These are phyloP conservation scores for Epithemia pelagica DNA, from an alignment of 108 stramenopile genomes.

Conservation along the genomic window DNA sequence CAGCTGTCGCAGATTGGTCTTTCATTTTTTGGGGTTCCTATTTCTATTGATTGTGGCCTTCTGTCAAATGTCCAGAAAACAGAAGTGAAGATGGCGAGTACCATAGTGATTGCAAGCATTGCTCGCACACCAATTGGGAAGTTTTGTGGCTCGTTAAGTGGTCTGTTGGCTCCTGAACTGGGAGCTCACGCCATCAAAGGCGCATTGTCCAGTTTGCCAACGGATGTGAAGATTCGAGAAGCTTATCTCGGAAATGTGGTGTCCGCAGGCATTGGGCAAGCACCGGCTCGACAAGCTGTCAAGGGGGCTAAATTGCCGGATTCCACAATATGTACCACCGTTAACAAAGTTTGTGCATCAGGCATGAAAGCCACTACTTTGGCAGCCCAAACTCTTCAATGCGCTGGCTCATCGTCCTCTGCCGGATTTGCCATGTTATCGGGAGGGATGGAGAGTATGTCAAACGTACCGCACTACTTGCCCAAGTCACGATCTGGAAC, in stretches of 20 bases:
- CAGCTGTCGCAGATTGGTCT: no score
- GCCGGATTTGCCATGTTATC: conserved; percentile 61
- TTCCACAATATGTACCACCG: conserved; percentile 54
- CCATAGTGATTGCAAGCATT: conserved; percentile 82
- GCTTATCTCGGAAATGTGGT: conserved; percentile 95
- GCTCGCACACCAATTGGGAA: conserved; percentile 94
- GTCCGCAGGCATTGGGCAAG: conserved; percentile 92
- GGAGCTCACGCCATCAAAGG: conserved; percentile 76
- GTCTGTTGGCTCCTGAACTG: conserved; percentile 79
- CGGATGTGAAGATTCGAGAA: conserved; percentile 72
- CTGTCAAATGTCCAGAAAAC: no score
- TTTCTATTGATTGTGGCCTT: no score
- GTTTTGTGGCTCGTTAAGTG: conserved; percentile 72
- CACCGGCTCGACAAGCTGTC: conserved; percentile 86
- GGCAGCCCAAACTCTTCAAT: conserved; percentile 66
- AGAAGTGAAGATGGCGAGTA: conserved; percentile 9
- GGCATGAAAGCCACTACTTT: conserved; percentile 92
- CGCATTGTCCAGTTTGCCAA: conserved; percentile 38
- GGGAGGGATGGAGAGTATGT: conserved; percentile 97
- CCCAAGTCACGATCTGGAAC: conserved; percentile 54
- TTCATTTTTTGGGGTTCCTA: no score
- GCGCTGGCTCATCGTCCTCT: conserved; percentile 5
- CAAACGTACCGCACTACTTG: conserved; percentile 93
- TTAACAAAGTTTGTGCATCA: conserved; percentile 96
- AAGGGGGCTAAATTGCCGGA: conserved; percentile 46